phyloP scores from a whole-genome alignment of 2,329 filamentous ascomycete genomes.

The Lecanicillium sp. region DNA sequence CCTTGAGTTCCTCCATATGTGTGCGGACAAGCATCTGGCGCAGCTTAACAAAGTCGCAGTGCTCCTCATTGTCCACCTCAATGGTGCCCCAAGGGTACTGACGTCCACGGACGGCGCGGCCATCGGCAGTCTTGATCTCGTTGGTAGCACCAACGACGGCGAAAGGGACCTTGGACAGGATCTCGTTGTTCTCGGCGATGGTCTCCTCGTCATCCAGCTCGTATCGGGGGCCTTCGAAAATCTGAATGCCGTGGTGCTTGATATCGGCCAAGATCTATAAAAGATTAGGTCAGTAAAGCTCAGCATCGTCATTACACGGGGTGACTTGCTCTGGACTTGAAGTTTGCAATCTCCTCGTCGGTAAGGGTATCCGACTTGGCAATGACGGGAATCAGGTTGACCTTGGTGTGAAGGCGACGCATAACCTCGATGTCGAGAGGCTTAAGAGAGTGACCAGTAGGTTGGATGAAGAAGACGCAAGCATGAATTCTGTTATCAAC shows the following conservation, averaged over 20 bases:
- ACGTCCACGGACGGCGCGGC: conserved; percentile 91
- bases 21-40: conserved; percentile 99
- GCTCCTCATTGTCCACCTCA: conserved; percentile 99
- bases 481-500: conserved; percentile 98
- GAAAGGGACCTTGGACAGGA: conserved; percentile 99
- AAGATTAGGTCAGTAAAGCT: conserved; percentile 10
- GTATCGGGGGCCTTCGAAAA: conserved; percentile 97
- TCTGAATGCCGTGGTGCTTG: conserved; percentile 93
- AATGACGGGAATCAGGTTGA: conserved; percentile 98
- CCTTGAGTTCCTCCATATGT: conserved; percentile 99
- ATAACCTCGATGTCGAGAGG: conserved; percentile 98
- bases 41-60: conserved; percentile 99
- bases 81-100: conserved; percentile 98
- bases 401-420: conserved; percentile 98
- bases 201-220: conserved; percentile 99
- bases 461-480: conserved; percentile 99
- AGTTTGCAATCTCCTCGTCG: conserved; percentile 86
- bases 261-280: conserved; percentile 89
- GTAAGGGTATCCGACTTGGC: conserved; percentile 98
- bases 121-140: conserved; percentile 85
- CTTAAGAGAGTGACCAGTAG: conserved; percentile 96
- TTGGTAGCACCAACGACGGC: conserved; percentile 95
- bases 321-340: conserved; percentile 85
- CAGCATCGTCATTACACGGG: background rate
- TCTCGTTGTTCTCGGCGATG: conserved; percentile 99